phyloP scores from a whole-genome alignment of 495 filamentous ascomycete species.

The Xylaria nigripes region DNA sequence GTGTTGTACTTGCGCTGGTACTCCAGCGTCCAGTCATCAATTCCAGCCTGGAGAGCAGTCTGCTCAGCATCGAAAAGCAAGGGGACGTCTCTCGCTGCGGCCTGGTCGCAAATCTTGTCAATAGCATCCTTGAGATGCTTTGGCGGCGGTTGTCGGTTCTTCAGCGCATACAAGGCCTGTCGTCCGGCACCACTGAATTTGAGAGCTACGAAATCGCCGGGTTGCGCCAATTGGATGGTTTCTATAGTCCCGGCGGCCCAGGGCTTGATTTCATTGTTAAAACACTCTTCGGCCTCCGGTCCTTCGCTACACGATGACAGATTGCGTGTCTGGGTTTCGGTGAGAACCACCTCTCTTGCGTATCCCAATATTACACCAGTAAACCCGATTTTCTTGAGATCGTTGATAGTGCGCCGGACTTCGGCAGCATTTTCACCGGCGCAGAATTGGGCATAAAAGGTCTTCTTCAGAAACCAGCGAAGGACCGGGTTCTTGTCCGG shows the following conservation, averaged over 20 bases:
- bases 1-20: slow-evolving; percentile 76
- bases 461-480: slow-evolving; percentile 55
- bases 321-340: slow-evolving; percentile 39
- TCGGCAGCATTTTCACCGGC: slow-evolving; percentile 60
- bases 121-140: slow-evolving; percentile 60
- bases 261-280: slow-evolving; percentile 54
- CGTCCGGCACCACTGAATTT: slow-evolving; percentile 91
- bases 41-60: slow-evolving; percentile 67
- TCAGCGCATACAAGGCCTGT: slow-evolving; percentile 60
- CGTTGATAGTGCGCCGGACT: slow-evolving; percentile 49
- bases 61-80: slow-evolving; percentile 92
- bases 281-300: slow-evolving; percentile 32
- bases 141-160: slow-evolving; percentile 49
- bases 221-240: slow-evolving; percentile 63
- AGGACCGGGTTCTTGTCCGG: slow-evolving; percentile 52
- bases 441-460: slow-evolving; percentile 82
- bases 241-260: slow-evolving; percentile 71
- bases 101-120: slow-evolving; percentile 66
- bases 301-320: slow-evolving; percentile 27
- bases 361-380: slow-evolving; percentile 72
- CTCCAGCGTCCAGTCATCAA: slow-evolving; percentile 74
- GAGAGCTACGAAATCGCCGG: slow-evolving; percentile 78
- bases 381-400: slow-evolving; percentile 59
- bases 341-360: slow-evolving; percentile 62
- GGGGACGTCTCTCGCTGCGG: slow-evolving; percentile 57